Conservation (phyloP, 306 rosid genomes). For the Ormosia semicastrata region DNA sequence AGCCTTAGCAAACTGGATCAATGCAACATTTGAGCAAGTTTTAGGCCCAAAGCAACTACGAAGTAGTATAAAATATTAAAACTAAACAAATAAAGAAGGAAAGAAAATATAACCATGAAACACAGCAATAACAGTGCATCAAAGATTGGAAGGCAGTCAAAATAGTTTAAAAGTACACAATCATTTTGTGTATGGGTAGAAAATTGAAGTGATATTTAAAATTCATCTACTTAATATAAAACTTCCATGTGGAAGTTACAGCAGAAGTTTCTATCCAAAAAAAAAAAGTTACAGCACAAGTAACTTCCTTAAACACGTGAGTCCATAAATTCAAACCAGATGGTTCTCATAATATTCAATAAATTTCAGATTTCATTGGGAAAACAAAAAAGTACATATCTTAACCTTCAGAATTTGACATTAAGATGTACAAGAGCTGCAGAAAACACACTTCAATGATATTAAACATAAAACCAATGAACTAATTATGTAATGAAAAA, state of each 20-base stretch:
- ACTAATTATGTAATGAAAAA: constrained; percentile 2
- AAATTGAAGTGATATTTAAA: background rate
- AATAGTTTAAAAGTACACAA: background rate
- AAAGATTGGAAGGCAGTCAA: constrained; percentile 2
- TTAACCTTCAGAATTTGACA: constrained; percentile 12
- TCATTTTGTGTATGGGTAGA: background rate
- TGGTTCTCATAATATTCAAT: constrained; percentile 1
- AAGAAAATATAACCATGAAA: background rate
- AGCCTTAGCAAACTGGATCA: constrained; percentile 76
- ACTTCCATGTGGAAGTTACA: constrained; percentile 23
- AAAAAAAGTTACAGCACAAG: constrained; percentile 6
- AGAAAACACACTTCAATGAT: background rate
- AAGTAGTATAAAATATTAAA: constrained; percentile 23
- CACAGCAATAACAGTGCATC: background rate
- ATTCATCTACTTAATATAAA: background rate
- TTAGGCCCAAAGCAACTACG: constrained; percentile 27
- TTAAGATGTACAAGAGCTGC: background rate
- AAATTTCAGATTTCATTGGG: constrained; percentile 1
- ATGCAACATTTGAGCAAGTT: constrained; percentile 31
- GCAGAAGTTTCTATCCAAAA: background rate
- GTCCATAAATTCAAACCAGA: background rate
- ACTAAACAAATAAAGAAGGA: background rate
- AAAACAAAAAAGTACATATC: background rate
- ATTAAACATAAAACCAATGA: background rate
- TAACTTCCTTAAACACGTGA: background rate